Evolutionary conservation across 768 basidiomycete species (phyloP).

Genomic region (Fistulinella prunicolor): DNA sequence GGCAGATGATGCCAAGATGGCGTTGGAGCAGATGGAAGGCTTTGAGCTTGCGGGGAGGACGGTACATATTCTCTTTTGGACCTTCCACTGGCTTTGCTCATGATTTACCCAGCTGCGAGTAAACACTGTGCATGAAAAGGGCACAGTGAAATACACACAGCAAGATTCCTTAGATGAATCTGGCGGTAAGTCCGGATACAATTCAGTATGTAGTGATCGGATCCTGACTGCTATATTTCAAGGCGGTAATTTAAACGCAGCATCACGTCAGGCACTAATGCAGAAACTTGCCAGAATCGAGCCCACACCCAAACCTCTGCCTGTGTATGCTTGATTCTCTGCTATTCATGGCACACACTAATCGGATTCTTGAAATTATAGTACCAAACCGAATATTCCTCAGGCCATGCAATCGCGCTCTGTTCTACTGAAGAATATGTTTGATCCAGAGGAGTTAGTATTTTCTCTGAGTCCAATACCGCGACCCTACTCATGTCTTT

Average conservation of each 20-base stretch:
- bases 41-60: conserved; percentile 96
- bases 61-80: conserved; percentile 40
- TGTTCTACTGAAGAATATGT: conserved; percentile 92
- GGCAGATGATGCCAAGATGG: conserved; percentile 93
- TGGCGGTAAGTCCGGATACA: conserved; percentile 55
- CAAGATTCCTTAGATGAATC: conserved; percentile 86
- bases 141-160: conserved; percentile 68
- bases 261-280: conserved; percentile 99
- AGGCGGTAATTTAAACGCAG: conserved; percentile 98
- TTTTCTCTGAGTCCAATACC: conserved; percentile 1
- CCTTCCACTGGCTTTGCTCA: conserved; percentile 14
- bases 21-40: conserved; percentile 97
- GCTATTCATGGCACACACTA: conserved; percentile 1
- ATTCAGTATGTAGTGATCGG: neutral
- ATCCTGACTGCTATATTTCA: conserved; percentile 12
- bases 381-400: conserved; percentile 75
- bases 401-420: conserved; percentile 87
- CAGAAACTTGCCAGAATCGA: conserved; percentile 99
- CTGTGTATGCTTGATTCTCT: conserved; percentile 47
- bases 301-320: conserved; percentile 54
- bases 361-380: conserved; percentile 30
- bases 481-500: conserved; percentile 7
- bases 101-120: conserved; percentile 62
- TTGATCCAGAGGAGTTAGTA: conserved; percentile 91
- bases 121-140: conserved; percentile 91